Evolutionary conservation across 345 rosid genomes (phyloP), one percentile per base, ranked within the genome.

Genomic region (Conringia planisiliqua): DNA sequence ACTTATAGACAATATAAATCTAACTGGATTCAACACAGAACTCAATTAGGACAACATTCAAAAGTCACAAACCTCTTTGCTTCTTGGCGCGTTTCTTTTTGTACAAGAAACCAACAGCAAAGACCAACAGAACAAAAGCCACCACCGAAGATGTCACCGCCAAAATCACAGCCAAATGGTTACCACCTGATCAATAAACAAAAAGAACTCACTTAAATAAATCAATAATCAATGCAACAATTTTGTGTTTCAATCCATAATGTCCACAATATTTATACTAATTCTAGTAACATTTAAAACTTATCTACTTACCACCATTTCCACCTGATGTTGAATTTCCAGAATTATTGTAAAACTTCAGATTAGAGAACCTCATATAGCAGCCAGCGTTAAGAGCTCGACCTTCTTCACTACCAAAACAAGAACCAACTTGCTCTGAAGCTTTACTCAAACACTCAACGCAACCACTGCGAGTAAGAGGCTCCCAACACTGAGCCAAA

Each of bases 401-500:
- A 30, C 93, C 93, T 79, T 88, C 96, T 80, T 83, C 84, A 36
- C 68, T 85, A 6, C 78, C 86, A 40, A 78, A 62, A 80, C 93
- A 88, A 6, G 86, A 84, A 26, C 70, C 58, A 64, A 90, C 82
- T 14, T 33, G 56, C 7, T 74, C 62, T 1, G 70, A 76, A 5
- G 89, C 91, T 46, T 83, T 76, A 26, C 52, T 65, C 70, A 90
- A 84, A 80, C 96, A 90, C 60, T 66, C 68, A 72, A 9, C 81
- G 63, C 93, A 90, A 3, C 78, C 83, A 70, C 81, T 87, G 0
- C 68, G 47, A 66, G 71, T 85, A 10, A 90, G 79, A 7, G 81
- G 47, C 72, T 88, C 83, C 96, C 96, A 90, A 69, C 97, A 94
- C 80, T 94, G 98, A 67, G 91, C 98, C 78, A 94, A 72, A 40